Percentiles rank a stretch among this genome's conserved stretches.
Conservation (phyloP, 257 asterid genomes). For the Pogostemon cablin region DNA sequence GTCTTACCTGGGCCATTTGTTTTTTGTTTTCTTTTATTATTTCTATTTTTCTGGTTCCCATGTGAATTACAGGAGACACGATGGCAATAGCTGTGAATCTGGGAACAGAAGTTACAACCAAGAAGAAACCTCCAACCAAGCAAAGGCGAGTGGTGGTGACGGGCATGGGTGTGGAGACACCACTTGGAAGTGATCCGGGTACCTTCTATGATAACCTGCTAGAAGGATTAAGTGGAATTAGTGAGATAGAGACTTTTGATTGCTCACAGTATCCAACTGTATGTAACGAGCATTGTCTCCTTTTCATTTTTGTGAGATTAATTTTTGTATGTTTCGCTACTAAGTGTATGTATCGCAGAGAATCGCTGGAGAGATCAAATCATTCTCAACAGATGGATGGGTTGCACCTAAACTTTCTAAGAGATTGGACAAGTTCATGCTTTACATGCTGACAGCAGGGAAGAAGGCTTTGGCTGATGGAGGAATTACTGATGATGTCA, state of each 20-base stretch:
- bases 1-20: too few species aligned
- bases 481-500: conserved; percentile 69
- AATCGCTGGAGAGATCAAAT: too few species aligned
- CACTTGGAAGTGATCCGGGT: conserved; percentile 68
- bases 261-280: conserved; percentile 80
- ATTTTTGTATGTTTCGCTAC: conserved; percentile 29
- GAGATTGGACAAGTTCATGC: conserved; percentile 91
- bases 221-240: conserved; percentile 80
- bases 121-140: conserved; percentile 57
- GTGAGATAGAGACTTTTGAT: conserved; percentile 79
- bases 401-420: too few species aligned
- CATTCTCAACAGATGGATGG: too few species aligned
- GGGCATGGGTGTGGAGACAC: too few species aligned
- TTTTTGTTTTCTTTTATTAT: neutral
- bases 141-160: too few species aligned
- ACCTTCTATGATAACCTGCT: conserved; percentile 74
- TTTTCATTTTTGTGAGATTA: neutral
- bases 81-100: conserved; percentile 57
- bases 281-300: conserved; percentile 39
- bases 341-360: conserved; percentile 37
- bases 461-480: conserved; percentile 84
- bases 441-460: conserved; percentile 88
- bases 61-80: conserved; percentile 50
- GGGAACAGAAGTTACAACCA: conserved; percentile 46
- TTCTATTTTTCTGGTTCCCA: conserved; percentile 9